Conservation (phyloP, 768 basidiomycete species). For the Rhodocollybia butyracea region DNA sequence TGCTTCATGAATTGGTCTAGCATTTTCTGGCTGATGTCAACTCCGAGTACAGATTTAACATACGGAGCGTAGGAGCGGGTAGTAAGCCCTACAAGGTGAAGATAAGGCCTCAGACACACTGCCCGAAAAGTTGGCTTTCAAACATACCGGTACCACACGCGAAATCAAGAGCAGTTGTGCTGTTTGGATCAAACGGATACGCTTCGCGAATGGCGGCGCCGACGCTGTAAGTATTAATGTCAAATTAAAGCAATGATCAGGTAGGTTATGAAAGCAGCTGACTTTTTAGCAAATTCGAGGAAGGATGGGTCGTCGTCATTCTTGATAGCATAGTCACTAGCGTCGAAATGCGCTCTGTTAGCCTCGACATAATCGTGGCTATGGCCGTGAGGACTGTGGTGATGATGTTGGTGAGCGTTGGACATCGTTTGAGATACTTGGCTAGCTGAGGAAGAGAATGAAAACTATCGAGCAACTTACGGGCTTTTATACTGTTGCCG, state of each 20-base stretch:
- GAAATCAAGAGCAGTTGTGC: conserved; percentile 65
- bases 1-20: conserved; percentile 64
- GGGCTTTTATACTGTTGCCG: too few species aligned
- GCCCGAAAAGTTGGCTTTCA: not conserved
- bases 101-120: not conserved
- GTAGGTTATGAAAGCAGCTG: not conserved
- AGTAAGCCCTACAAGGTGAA: conserved; percentile 47
- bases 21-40: conserved; percentile 72
- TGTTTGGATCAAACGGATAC: conserved; percentile 51
- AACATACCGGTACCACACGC: conserved; percentile 68
- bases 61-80: conserved; percentile 60
- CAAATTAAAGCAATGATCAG: not conserved
- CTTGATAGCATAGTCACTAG: conserved; percentile 8
- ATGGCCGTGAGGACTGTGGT: conserved; percentile 1
- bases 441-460: too few species aligned
- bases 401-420: too few species aligned
- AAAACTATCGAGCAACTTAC: too few species aligned
- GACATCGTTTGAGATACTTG: too few species aligned
- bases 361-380: conserved; percentile 25
- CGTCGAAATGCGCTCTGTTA: conserved; percentile 16
- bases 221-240: conserved; percentile 20
- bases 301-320: conserved; percentile 13
- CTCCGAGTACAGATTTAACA: conserved; percentile 62
- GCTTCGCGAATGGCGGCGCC: conserved; percentile 33
- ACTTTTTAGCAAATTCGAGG: conserved; percentile 14